Percentiles rank a stretch among this genome's conserved stretches.
These are phyloP conservation scores for Perkinsus olseni DNA, from an alignment of 169 alveolate genomes.

Conservation along the genomic window DNA sequence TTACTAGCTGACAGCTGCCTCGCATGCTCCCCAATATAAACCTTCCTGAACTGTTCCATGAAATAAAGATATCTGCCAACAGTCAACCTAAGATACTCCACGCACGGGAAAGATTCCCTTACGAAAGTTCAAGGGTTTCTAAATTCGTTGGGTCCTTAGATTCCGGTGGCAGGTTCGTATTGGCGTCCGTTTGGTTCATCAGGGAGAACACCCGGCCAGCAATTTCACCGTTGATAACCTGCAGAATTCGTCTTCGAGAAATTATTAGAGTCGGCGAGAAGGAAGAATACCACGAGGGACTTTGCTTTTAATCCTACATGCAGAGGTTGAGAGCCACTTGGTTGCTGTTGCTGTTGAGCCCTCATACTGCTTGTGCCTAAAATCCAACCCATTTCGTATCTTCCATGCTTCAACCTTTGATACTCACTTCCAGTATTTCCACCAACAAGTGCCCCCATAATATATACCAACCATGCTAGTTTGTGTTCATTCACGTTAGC, in stretches of 20 bases:
- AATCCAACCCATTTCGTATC: conserved; percentile 5
- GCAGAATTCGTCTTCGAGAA: too few species aligned
- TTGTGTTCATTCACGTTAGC: conserved; percentile 17
- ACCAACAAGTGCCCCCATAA: conserved; percentile 51
- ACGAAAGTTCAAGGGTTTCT: conserved; percentile 65
- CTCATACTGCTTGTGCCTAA: not conserved
- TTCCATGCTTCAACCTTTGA: not conserved
- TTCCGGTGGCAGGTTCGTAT: not conserved
- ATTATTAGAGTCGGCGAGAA: too few species aligned
- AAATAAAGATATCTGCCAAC: conserved; percentile 59
- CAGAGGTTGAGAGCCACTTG: conserved; percentile 23
- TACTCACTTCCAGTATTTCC: conserved; percentile 2
- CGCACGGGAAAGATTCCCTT: not conserved
- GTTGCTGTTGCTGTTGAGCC: conserved; percentile 2
- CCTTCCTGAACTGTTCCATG: conserved; percentile 81
- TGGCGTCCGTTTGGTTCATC: conserved; percentile 48
- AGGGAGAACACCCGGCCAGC: conserved; percentile 57
- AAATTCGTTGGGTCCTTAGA: conserved; percentile 28
- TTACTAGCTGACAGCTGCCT: conserved; percentile 52
- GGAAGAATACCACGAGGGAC: too few species aligned
- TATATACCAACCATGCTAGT: conserved; percentile 55
- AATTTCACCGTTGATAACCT: conserved; percentile 55
- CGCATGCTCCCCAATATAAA: conserved; percentile 78
- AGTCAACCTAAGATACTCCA: not conserved
- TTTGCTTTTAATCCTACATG: too few species aligned